Base-by-base conservation (phyloP, 129 eudicot genomes). In the Artemisia argyi region DNA sequence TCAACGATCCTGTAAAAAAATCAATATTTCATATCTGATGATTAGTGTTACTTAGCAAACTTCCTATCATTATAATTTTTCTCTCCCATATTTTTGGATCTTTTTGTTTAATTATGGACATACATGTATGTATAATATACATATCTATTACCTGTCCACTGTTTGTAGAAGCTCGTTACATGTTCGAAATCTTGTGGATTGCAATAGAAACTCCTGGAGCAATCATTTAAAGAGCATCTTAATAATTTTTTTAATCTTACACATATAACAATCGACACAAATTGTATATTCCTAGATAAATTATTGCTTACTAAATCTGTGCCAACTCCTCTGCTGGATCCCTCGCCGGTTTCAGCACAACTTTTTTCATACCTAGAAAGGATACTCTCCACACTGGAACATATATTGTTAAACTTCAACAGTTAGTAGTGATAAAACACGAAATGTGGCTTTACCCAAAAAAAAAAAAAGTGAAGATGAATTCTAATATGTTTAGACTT, bases 361-460 rank as follows among this genome's bases (percentile, higher is more conserved):
- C 54, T 71, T 19, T 42, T 42, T 13, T 44, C 7, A 71, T 57
- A 57, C 17, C 44, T 15, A 26, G 76, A 70, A 18, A 70, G 39
- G 20, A 70, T 19, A 56, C 15, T 32, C 17, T 20, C 30, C 60
- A 72, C 68, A 48, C 68, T 72, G 50, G 48, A 48, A 48, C 8
- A 24, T 26, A 60, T 20, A 12, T 3, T 28, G 4, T 2, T 20
- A 54, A 20, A 1, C 59, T 54, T 54, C 16, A 6, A 14, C 18
- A 54, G 2, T 54, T 56, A 54, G 24, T 28, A 28, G 4, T 28
- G 32, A 28, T n/a, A n/a, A n/a, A n/a, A n/a, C n/a, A n/a, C n/a
- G n/a, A n/a, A n/a, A n/a, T n/a, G n/a, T n/a, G n/a, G n/a, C n/a
- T n/a, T n/a, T n/a, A n/a, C n/a, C n/a, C n/a, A n/a, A 3, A 3